phyloP scores from a whole-genome alignment of 2,329 filamentous ascomycete genomes.

The Exutisphaerella laricina region DNA sequence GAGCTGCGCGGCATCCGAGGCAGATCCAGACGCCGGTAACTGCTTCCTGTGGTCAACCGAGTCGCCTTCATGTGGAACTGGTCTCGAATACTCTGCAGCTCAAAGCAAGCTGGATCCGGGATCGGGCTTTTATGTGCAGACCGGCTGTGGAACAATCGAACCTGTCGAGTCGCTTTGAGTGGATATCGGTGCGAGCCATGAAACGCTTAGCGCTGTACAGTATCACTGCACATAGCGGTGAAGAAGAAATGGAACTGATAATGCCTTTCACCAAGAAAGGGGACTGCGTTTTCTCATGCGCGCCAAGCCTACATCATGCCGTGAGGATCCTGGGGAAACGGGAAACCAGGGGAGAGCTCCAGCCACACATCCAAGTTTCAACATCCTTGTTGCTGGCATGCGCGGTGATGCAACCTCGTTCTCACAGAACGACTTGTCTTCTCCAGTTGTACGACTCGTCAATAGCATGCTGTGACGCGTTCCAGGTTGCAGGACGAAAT shows the following conservation, averaged over 20 bases:
- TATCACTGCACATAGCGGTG: constrained; percentile 4
- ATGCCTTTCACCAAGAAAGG: too few relatives aligned
- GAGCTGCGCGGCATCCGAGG: constrained; percentile 23
- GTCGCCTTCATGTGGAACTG: constrained; percentile 21
- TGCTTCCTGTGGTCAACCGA: constrained; percentile 27
- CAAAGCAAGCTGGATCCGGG: constrained; percentile 19
- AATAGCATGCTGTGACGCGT: constrained; percentile 15
- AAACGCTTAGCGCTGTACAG: constrained; percentile 2
- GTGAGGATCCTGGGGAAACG: constrained; percentile 3
- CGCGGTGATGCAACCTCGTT: constrained; percentile 16
- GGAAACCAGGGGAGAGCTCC: constrained; percentile 4
- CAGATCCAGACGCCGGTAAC: constrained; percentile 25
- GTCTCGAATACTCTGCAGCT: constrained; percentile 22
- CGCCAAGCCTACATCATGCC: constrained; percentile 11
- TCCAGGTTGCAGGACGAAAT: constrained; percentile 4
- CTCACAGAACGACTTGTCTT: not conserved
- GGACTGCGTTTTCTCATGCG: too few relatives aligned
- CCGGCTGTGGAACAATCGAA: constrained; percentile 24
- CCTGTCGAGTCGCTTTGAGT: constrained; percentile 9
- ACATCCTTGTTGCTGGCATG: constrained; percentile 13
- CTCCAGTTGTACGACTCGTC: not conserved
- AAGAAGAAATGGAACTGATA: constrained; percentile 1
- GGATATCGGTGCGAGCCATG: constrained; percentile 2
- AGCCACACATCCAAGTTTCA: constrained; percentile 15
- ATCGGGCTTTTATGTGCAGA: constrained; percentile 23